Evolutionary conservation across 805 yeast species (phyloP).

Genomic region (Teunomyces panamensis): DNA sequence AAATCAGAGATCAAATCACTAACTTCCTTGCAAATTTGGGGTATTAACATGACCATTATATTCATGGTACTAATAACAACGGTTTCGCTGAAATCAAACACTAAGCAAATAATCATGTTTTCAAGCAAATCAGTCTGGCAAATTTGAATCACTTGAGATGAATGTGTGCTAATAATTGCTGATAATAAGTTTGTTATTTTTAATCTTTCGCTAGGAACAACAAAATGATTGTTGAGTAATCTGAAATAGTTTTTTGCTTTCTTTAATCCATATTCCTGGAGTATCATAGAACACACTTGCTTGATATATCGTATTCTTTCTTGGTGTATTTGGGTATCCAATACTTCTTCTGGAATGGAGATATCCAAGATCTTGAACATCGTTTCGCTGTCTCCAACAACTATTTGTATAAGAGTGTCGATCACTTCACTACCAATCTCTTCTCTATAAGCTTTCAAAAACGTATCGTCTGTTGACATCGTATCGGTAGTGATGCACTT

Average conservation of each 20-base stretch:
- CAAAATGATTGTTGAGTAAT: slow-evolving; percentile 34
- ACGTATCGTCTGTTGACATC: slow-evolving; percentile 18
- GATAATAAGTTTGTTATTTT: slow-evolving; percentile 38
- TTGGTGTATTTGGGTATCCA: slow-evolving; percentile 31
- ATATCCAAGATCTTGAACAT: slow-evolving; percentile 17
- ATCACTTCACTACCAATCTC: slow-evolving; percentile 20
- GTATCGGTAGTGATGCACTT: slow-evolving; percentile 15
- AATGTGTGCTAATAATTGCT: slow-evolving; percentile 24
- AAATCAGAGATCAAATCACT: slow-evolving; percentile 36
- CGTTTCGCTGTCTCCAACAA: slow-evolving; percentile 17
- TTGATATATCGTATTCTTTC: slow-evolving; percentile 51
- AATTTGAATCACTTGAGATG: slow-evolving; percentile 26
- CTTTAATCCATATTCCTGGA: slow-evolving; percentile 42
- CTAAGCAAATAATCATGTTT: slow-evolving; percentile 34
- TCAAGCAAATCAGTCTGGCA: slow-evolving; percentile 33
- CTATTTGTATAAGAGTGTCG: slow-evolving; percentile 23
- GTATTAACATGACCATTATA: slow-evolving; percentile 34
- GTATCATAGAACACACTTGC: slow-evolving; percentile 39
- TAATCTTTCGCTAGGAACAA: slow-evolving; percentile 31
- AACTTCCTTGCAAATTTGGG: slow-evolving; percentile 40
- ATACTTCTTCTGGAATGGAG: slow-evolving; percentile 12
- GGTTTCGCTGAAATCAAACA: slow-evolving; percentile 41
- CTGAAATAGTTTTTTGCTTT: slow-evolving; percentile 35
- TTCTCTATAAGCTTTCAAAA: slow-evolving; percentile 16
- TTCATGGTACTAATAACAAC: slow-evolving; percentile 36